Base-by-base conservation (phyloP, 225 moss, liverwort and hornwort species). In the Physcomitrium patens region DNA sequence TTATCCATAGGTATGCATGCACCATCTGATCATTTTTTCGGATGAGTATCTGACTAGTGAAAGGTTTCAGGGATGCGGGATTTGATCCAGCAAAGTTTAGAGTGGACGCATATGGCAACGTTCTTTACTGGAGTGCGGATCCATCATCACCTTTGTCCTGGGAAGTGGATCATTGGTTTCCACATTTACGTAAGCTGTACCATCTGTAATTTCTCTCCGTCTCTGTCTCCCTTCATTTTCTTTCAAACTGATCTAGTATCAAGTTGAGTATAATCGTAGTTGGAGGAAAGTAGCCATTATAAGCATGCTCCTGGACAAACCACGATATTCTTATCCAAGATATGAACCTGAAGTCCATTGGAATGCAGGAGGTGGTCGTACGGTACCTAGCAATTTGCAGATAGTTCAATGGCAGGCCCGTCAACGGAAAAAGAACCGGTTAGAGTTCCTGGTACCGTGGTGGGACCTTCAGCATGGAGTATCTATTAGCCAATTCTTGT, bases 381-480 rank as follows among this genome's bases (percentile, higher is more conserved):
- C 86, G 54, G 70, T 89, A 60, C 72, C 71, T 63, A 82, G 82
- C 55, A 89, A 89, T 75, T 66, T 89, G 56, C 86, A 86, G 66
- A 84, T 89, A 56, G 84, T 89, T 54, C 89, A 89, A 64, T 89
- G 89, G 89, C 89, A 89, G 76, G 83, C 82, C 14, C 86, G 86
- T 68, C 89, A 89, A 71, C 89, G 89, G 41, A 89, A 89, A 45
- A 84, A 83, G 72, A 86, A 89, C 65, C 86, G 84, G n/a, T 76
- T 89, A 48, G 89, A 89, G 75, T 89, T 89, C 66, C 84, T 89
- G 49, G 81, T 89, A 72, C 89, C 89, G 14, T 89, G 89, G 89
- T 89, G 89, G 89, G 89, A 89, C 62, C 86, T 89, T 78, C 89
- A 89, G 65, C 89, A 86, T 74, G 89, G 89, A 45, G 89, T 89